Evolutionary conservation across 208 protist species (phyloP), one percentile per base, ranked within the genome.

Genomic region (Acanthamoeba castellanii): DNA sequence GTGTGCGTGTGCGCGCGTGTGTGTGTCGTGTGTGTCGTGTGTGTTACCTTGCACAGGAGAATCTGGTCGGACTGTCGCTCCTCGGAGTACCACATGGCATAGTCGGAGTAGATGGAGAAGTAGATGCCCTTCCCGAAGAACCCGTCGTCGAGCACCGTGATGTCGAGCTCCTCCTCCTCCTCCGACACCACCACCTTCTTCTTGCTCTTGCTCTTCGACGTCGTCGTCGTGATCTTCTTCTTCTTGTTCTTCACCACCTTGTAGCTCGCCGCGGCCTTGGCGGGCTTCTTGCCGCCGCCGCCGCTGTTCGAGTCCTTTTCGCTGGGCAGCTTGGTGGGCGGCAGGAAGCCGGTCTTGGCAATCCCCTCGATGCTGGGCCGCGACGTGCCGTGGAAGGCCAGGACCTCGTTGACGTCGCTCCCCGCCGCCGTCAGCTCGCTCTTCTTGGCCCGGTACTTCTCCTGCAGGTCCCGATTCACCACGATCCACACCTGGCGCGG

Each of bases 61-160:
- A 94, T 74, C 66, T 93, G 93, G 72, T 85, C 59, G 25, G 61
- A 85, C 9, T 74, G 34, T 6, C 93, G 93, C 85, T 95, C 93
- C 42, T 85, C 93, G 8, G 61, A 85, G 45, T 95, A 95, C 93
- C 93, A 95, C 45, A 95, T 50, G 32, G 93, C 93, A 64, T 95
- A 95, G 70, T 95, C 93, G n/a, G 87, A 94, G 27, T 95, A 95
- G 22, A 95, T 61, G 57, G 64, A 78, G 32, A 95, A 95, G 66
- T 95, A 95, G 30, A 95, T 95, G 32, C 93, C 93, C 34, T 92
- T 87, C 22, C 93, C 93, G 45, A 95, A 95, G 42, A 61, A 85
- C 50, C 93, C 93, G 25, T 95, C 93, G 74, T 95, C 93, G 34
- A 95, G 93, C 11, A 85, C 61, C 7, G 42, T 59, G 50, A 95